Percentiles rank a stretch among this genome's conserved stretches.
phyloP scores from a whole-genome alignment of 2,329 filamentous ascomycete genomes.

The Teratosphaeria zuluensis region DNA sequence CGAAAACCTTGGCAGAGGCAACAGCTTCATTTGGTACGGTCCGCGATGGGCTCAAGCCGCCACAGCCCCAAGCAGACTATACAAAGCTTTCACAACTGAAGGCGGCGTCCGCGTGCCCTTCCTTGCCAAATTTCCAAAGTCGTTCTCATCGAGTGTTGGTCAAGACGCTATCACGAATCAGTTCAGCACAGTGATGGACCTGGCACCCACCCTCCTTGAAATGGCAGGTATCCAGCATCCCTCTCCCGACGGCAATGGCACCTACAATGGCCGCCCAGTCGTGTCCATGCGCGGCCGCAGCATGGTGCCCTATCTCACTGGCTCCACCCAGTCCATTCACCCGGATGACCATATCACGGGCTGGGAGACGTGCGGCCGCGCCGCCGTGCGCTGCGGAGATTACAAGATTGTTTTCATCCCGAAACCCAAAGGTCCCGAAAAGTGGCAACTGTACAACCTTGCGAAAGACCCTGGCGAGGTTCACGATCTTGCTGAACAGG shows the following conservation, averaged over 20 bases:
- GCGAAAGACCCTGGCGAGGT: conserved; percentile 43
- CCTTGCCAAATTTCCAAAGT: conserved; percentile 31
- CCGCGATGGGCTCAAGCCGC: conserved; percentile 47
- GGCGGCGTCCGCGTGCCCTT: conserved; percentile 46
- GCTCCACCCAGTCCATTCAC: conserved; percentile 34
- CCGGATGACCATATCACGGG: conserved; percentile 44
- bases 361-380: conserved; percentile 48
- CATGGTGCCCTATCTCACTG: conserved; percentile 35
- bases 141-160: not conserved
- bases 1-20: conserved; percentile 48
- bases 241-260: conserved; percentile 30
- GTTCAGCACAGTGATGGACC: conserved; percentile 40
- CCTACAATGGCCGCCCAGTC: conserved; percentile 41
- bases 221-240: conserved; percentile 44
- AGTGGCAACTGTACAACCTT: conserved; percentile 50
- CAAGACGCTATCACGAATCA: conserved; percentile 36
- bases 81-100: conserved; percentile 38
- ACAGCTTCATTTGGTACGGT: conserved; percentile 54
- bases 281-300: conserved; percentile 43
- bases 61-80: conserved; percentile 41
- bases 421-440: conserved; percentile 45
- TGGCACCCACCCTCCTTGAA: conserved; percentile 35
- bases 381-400: conserved; percentile 45
- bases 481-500: conserved; percentile 26
- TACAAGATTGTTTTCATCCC: conserved; percentile 52